phyloP scores from a whole-genome alignment of 2,329 filamentous ascomycete genomes.

The Scedosporium aurantiacum region DNA sequence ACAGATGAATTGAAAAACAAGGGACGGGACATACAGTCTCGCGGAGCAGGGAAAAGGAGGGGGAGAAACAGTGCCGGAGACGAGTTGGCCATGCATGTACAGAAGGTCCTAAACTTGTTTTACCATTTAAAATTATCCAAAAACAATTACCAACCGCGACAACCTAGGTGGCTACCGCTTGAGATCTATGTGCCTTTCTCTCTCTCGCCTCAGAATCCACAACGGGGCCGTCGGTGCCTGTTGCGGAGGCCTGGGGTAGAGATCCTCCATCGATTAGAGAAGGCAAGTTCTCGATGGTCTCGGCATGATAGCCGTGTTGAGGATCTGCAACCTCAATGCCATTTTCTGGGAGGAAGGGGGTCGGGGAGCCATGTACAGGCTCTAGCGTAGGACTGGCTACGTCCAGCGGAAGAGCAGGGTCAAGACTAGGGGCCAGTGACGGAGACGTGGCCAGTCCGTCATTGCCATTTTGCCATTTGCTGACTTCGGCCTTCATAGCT shows the following conservation, averaged over 20 bases:
- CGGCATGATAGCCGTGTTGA: not conserved
- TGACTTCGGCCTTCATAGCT: conserved; percentile 74
- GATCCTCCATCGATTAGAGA: not conserved
- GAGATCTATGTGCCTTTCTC: not conserved
- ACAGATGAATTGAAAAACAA: too few species aligned
- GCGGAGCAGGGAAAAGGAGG: too few species aligned
- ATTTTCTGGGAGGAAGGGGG: not conserved
- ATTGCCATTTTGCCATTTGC: conserved; percentile 66
- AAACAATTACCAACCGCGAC: too few species aligned
- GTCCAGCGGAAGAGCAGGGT: not conserved
- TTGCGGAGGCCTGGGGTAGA: not conserved
- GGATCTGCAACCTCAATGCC: not conserved
- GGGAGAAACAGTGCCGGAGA: too few species aligned
- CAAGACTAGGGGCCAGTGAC: conserved; percentile 1
- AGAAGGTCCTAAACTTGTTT: too few species aligned
- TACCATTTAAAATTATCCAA: too few species aligned
- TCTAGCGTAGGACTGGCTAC: not conserved
- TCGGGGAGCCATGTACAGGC: not conserved
- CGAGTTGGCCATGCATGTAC: too few species aligned
- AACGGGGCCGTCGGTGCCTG: not conserved
- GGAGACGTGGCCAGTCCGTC: conserved; percentile 24
- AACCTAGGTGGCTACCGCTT: too few species aligned
- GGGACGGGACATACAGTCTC: too few species aligned
- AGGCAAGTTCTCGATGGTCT: not conserved
- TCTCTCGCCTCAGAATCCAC: not conserved